Evolutionary conservation across 208 protist genomes (phyloP).

Genomic region (Leishmania tropica): DNA sequence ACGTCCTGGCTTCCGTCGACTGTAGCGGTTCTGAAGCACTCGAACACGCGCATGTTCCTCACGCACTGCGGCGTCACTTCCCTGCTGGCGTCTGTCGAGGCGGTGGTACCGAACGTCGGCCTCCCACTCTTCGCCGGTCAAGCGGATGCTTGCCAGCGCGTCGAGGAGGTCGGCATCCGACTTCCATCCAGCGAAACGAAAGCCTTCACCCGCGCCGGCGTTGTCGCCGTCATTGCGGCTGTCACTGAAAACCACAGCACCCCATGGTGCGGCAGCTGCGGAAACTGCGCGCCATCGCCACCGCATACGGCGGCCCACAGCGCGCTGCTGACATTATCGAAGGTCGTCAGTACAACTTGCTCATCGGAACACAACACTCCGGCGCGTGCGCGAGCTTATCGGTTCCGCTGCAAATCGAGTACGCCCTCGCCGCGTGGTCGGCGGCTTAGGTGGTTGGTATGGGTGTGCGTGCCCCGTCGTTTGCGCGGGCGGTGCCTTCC

Average conservation of each 20-base stretch:
- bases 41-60: constrained; percentile 42
- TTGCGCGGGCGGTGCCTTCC: background rate
- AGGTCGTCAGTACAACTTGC: constrained; percentile 45
- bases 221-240: constrained; percentile 25
- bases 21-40: constrained; percentile 51
- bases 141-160: constrained; percentile 61
- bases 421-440: constrained; percentile 7
- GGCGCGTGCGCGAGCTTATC: constrained; percentile 35
- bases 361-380: constrained; percentile 30
- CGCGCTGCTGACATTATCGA: constrained; percentile 57
- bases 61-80: constrained; percentile 58
- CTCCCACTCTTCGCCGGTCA: constrained; percentile 64
- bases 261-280: constrained; percentile 25
- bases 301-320: constrained; percentile 37
- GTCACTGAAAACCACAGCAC: constrained; percentile 10
- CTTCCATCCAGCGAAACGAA: constrained; percentile 33
- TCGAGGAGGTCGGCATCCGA: constrained; percentile 43
- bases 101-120: constrained; percentile 42
- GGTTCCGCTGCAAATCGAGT: constrained; percentile 8
- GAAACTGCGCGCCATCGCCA: constrained; percentile 28
- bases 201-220: constrained; percentile 32
- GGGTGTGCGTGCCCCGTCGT: constrained; percentile 2
- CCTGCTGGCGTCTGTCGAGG: constrained; percentile 45
- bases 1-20: constrained; percentile 35
- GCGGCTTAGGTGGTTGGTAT: constrained; percentile 12